These are phyloP conservation scores for Lablab purpureus DNA, from an alignment of 306 rosid species.

Conservation along the genomic window DNA sequence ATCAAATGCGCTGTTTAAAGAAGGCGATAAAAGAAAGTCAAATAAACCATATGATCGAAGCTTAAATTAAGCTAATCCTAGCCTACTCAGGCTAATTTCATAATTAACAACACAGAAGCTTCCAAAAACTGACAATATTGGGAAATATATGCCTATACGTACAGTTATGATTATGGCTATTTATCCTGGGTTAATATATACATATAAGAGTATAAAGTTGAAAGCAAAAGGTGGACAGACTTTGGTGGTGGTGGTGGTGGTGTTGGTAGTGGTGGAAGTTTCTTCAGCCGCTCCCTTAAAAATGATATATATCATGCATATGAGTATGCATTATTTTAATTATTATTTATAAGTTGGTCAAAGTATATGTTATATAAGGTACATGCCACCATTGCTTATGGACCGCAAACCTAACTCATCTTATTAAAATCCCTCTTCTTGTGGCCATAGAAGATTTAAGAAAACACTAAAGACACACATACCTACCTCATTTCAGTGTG, in stretches of 20 bases:
- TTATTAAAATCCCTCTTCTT: neutral
- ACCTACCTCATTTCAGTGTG: neutral
- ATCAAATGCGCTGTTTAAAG: too few relatives aligned
- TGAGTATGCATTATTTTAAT: neutral
- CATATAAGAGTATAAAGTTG: neutral
- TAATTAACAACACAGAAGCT: too few relatives aligned
- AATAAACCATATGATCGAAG: too few relatives aligned
- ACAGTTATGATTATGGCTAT: conserved; percentile 6
- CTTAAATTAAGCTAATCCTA: neutral
- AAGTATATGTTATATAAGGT: neutral
- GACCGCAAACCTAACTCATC: conserved; percentile 11
- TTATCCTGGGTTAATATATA: neutral
- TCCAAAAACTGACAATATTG: neutral
- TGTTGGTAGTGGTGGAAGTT: conserved; percentile 8
- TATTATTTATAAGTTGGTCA: conserved; percentile 17
- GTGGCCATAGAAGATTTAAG: neutral
- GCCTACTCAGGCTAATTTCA: neutral
- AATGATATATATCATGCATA: conserved; percentile 33
- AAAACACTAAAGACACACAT: neutral
- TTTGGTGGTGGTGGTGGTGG: conserved; percentile 27
- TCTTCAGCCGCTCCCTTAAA: conserved; percentile 12
- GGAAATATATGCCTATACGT: too few relatives aligned
- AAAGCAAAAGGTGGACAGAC: neutral
- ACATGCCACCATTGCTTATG: neutral
- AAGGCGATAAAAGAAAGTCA: too few relatives aligned